Base-by-base conservation (phyloP, 1,284 basidiomycete species). In the Ustilago sp. region DNA sequence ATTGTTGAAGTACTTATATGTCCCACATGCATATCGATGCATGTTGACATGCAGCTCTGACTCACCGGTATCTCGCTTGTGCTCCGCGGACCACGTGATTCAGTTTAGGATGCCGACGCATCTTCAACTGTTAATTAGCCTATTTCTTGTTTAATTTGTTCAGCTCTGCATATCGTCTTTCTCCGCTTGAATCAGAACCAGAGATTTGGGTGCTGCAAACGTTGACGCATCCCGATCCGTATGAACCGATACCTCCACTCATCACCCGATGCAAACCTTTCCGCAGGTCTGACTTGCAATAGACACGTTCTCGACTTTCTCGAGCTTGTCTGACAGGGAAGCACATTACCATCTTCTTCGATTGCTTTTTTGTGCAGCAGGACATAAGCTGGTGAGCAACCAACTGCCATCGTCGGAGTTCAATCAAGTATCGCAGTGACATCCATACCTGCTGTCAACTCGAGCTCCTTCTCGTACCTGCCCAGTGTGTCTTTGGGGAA, bases 401-500 rank as follows among this genome's bases (percentile, higher is more conserved):
- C 12, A 19, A 31, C 9, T 34, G 28, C 1, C 41, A 6, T 31
- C 13, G 23, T 32, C 41, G 55, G 39, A 57, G 45, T 50, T 41
- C 31, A 61, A 17, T 51, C 4, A 8, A 32, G 38, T 38, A 39
- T 32, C 19, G 32, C 39, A 55, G 43, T 34, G 35, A n/a, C 23
- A 28, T 50, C 61, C 43, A 53, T 34, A 45, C 45, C 35, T 23
- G 52, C 41, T 15, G 62, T 71, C 51, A 68, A 67, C 38, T 66
- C 58, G 3, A 67, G 53, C 59, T 77, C 67, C 39, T 67, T 59
- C 23, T 55, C 57, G 28, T 74, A 74, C 34, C 75, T 48, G 7
- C 59, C 48, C 38, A 77, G 12, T 17, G 75, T 74, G 45, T 64
- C 54, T 35, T 57, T 50, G 11, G 75, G 67, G 38, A 74, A 77